These are phyloP conservation scores for Marsdenia floribunda DNA, from an alignment of 257 asterid genomes.

Conservation along the genomic window DNA sequence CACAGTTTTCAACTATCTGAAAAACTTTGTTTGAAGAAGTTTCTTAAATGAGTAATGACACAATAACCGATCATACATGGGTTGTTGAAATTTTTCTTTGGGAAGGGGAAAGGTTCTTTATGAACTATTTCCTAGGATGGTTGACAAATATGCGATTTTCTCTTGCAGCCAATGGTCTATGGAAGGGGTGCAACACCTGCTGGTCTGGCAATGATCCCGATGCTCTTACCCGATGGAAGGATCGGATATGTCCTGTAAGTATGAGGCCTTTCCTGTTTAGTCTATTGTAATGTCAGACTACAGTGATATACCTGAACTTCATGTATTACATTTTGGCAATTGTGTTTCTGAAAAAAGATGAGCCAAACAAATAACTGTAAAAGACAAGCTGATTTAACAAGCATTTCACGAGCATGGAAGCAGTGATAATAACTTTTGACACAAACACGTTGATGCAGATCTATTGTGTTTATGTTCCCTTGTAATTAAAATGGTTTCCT, in stretches of 20 bases:
- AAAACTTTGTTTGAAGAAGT: background rate
- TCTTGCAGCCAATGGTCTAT: conserved; percentile 62
- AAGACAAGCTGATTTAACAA: background rate
- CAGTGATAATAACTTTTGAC: background rate
- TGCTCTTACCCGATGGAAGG: conserved; percentile 99
- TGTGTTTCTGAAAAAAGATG: background rate
- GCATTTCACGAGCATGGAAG: background rate
- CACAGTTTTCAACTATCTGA: background rate
- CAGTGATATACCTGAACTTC: background rate
- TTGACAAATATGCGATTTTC: background rate
- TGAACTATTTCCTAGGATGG: background rate
- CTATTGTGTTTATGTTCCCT: no score
- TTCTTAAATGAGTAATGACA: background rate
- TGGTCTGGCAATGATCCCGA: conserved; percentile 98
- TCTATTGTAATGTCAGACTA: background rate
- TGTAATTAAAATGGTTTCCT: background rate
- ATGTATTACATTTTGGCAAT: background rate
- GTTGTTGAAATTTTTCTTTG: conserved; percentile 1
- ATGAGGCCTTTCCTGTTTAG: background rate
- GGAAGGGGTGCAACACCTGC: conserved; percentile 77
- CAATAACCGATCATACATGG: background rate
- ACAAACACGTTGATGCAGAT: background rate
- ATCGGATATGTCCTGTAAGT: conserved; percentile 99
- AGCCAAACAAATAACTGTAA: background rate
- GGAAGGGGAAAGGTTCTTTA: background rate